phyloP scores from a whole-genome alignment of 495 filamentous ascomycete genomes.

The Staphylotrichum longicolle region DNA sequence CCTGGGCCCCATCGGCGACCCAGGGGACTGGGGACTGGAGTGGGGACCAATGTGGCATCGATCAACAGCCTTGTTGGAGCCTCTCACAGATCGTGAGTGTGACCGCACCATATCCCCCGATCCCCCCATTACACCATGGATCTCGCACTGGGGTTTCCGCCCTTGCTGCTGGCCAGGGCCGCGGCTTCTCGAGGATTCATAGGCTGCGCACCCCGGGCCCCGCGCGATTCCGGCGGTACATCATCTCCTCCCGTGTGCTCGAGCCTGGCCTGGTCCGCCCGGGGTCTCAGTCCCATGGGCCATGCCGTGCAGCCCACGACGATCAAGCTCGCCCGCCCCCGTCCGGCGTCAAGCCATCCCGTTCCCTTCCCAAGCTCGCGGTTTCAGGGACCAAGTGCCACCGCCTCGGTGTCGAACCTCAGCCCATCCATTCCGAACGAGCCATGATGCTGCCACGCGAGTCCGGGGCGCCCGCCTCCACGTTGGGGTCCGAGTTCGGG shows the following conservation, averaged over 20 bases:
- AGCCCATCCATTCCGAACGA: not conserved
- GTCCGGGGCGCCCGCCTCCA: conserved; percentile 11
- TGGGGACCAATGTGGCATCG: too few relatives aligned
- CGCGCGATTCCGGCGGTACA: not conserved
- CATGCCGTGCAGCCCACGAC: not conserved
- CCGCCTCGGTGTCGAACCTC: not conserved
- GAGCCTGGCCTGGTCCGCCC: not conserved
- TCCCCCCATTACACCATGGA: conserved; percentile 3
- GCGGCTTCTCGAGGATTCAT: not conserved
- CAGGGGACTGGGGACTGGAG: not conserved
- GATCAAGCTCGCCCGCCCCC: not conserved
- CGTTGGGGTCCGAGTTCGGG: conserved; percentile 36
- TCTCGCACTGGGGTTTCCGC: not conserved
- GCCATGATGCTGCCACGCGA: conserved; percentile 31
- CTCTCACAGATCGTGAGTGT: conserved; percentile 12
- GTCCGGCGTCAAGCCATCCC: conserved; percentile 1
- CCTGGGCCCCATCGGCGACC: not conserved
- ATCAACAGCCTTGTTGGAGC: not conserved
- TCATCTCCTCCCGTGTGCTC: conserved; percentile 3
- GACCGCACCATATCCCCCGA: conserved; percentile 3
- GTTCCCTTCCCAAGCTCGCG: not conserved
- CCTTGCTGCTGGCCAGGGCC: not conserved
- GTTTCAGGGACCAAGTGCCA: conserved; percentile 1
- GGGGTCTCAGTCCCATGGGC: not conserved
- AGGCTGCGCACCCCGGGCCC: not conserved